Base-by-base conservation (phyloP, 2,329 filamentous ascomycete genomes). In the Claviceps africana region DNA sequence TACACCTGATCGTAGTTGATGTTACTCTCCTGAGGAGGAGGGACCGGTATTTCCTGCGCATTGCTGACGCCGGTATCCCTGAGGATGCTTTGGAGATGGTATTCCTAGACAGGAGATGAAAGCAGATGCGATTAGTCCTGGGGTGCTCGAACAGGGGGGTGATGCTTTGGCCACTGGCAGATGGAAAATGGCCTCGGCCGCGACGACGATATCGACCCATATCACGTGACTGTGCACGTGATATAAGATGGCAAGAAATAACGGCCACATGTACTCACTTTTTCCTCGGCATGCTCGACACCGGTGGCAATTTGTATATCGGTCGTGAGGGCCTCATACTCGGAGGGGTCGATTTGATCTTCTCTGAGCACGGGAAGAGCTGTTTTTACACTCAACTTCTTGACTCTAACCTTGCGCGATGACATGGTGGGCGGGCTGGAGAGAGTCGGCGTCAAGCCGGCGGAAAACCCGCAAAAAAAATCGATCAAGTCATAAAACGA, bases 231-330 rank as follows among this genome's bases (percentile, higher is more conserved):
- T 0, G 0, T 28, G 22, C 75, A 78, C 75, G 75, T 78, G 74
- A 75, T 68, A 67, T 69, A 63, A 61, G 59, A 58, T 60, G 58
- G 58, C 52, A 59, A 55, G n/a, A n/a, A 51, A 45, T 56, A 60
- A 52, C 55, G 55, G 54, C 59, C 55, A 60, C 59, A 57, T 59
- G 58, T 57, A 87, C 89, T 82, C 72, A 96, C 93, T 74, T 91
- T 91, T 81, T 97, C 90, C 72, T 98, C 93, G 58, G 83, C 87
- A 67, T 95, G 90, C 71, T 98, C 93, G 62, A 98, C 93, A 70
- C 93, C 93, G 59, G 90, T 96, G 66, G 93, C 89, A 66, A 96
- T 88, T 84, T 88, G 72, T 77, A 82, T 74, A 80, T 87, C 78
- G 67, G 85, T 85, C 61, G 85, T 86, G 66, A 91, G 83, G 62